These are phyloP conservation scores for Erysiphe pulchra DNA, from an alignment of 2,329 filamentous ascomycete genomes.

Conservation along the genomic window DNA sequence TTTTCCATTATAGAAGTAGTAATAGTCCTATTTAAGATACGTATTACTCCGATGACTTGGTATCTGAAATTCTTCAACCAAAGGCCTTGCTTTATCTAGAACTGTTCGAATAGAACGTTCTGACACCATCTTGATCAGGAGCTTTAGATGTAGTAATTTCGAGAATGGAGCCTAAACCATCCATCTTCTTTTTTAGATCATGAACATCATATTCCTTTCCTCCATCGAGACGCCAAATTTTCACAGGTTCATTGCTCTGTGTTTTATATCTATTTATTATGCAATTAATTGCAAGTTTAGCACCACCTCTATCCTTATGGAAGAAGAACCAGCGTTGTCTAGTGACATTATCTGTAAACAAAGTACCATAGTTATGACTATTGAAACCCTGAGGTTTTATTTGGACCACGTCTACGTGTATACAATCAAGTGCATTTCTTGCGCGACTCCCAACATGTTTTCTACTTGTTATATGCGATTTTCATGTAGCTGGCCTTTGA, in stretches of 20 bases:
- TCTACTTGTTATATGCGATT: not conserved
- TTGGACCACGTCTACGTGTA: not conserved
- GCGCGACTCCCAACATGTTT: not conserved
- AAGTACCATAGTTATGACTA: not conserved
- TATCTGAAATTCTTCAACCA: not conserved
- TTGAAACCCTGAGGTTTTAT: not conserved
- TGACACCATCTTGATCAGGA: not conserved
- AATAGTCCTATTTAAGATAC: not conserved
- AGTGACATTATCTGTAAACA: not conserved
- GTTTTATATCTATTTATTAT: not conserved
- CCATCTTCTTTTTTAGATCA: not conserved
- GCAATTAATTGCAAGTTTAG: not conserved
- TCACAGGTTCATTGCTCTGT: not conserved
- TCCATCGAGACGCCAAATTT: not conserved
- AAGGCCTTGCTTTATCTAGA: not conserved
- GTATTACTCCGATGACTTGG: not conserved
- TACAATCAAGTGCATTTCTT: not conserved
- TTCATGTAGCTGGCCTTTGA: not conserved
- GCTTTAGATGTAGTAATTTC: not conserved
- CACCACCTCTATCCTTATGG: not conserved
- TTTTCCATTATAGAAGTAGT: not conserved
- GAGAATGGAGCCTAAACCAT: slow-evolving; percentile 1
- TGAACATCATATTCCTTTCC: not conserved
- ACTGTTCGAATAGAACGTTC: not conserved
- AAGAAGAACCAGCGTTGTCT: not conserved